Percentiles rank a stretch among this genome's conserved stretches.
Conservation (phyloP, 1,284 basidiomycete species). For the Austroboletus novae-zelandiae region DNA sequence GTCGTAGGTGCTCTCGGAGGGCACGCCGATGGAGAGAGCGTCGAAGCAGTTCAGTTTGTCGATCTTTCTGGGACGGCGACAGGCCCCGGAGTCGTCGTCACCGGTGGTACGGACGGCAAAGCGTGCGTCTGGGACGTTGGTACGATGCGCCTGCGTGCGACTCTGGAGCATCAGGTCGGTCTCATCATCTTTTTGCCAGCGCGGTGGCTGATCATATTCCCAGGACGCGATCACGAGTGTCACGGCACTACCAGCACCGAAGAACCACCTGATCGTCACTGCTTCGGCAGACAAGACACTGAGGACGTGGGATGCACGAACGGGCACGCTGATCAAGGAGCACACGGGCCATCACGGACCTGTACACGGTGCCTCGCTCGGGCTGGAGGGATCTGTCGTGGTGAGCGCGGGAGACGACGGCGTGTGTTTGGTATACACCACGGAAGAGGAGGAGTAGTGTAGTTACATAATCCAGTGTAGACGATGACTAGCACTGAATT, state of each 20-base stretch:
- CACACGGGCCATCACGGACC: slow-evolving; percentile 86
- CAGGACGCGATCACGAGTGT: slow-evolving; percentile 89
- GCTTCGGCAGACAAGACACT: slow-evolving; percentile 84
- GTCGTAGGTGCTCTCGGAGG: slow-evolving; percentile 80
- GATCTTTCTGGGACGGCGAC: slow-evolving; percentile 63
- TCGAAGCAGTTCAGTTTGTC: slow-evolving; percentile 88
- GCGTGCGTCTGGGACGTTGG: slow-evolving; percentile 92
- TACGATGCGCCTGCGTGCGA: slow-evolving; percentile 78
- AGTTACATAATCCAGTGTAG: slow-evolving; percentile 23
- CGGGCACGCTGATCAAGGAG: slow-evolving; percentile 73
- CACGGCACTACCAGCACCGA: slow-evolving; percentile 69
- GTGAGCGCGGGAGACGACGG: slow-evolving; percentile 88
- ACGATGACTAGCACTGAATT: not conserved
- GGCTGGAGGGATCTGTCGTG: slow-evolving; percentile 61
- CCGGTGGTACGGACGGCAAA: slow-evolving; percentile 92
- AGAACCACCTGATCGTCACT: slow-evolving; percentile 75
- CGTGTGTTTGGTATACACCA: slow-evolving; percentile 75
- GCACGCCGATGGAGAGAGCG: slow-evolving; percentile 85
- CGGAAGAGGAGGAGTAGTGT: slow-evolving; percentile 44
- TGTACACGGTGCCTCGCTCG: slow-evolving; percentile 77
- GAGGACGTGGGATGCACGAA: slow-evolving; percentile 91
- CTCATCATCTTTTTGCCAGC: not conserved
- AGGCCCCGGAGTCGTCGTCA: slow-evolving; percentile 71
- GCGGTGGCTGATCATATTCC: slow-evolving; percentile 1
- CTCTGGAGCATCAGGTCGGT: slow-evolving; percentile 76